Evolutionary conservation across 148 eudicot species (phyloP), one percentile per base, ranked within the genome.

Genomic region (Arbutus unedo): DNA sequence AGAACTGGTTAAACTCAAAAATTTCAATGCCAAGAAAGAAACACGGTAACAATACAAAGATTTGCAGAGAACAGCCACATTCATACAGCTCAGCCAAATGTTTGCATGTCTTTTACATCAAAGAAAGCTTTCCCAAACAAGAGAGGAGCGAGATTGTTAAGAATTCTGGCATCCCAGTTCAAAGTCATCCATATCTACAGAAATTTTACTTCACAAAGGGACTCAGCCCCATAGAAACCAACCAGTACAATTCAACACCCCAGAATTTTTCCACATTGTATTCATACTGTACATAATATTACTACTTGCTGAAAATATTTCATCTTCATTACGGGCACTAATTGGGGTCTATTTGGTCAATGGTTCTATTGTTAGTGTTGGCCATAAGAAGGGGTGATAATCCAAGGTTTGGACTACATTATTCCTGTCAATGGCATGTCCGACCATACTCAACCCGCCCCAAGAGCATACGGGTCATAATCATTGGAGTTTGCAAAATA

Each of bases 111-210:
- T 23, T 79, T 64, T 6, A 45, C 16, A 67, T 62, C 44, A 11
- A n/a, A 62, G 74, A 21, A 79, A 79, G 11, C n/a, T 79, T 64
- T 79, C 56, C 47, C 68, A 55, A 77, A 77, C 66, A 77, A 31
- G 23, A 55, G 23, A 77, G 23, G 64, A 77, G 49, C 21, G 64
- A 38, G 57, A 77, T 15, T 18, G 6, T 77, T 19, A 6, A 3
- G 6, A 72, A 45, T 8, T 6, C 51, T 2, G 10, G 3, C 76
- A 53, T 53, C 57, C 10, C 47, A 4, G 44, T 51, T 74, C 14
- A 18, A 47, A 16, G 21, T 18, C 41, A 74, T 74, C 54, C 38
- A 49, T 49, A n/a, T 21, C 38, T 48, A 18, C 43, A 21, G 6
- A 49, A 13, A 25, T 76, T 44, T 76, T 23, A 48, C 50, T 4